These are phyloP conservation scores for Alternaria brassicicola DNA, from an alignment of 2,329 filamentous ascomycete genomes.

Conservation along the genomic window DNA sequence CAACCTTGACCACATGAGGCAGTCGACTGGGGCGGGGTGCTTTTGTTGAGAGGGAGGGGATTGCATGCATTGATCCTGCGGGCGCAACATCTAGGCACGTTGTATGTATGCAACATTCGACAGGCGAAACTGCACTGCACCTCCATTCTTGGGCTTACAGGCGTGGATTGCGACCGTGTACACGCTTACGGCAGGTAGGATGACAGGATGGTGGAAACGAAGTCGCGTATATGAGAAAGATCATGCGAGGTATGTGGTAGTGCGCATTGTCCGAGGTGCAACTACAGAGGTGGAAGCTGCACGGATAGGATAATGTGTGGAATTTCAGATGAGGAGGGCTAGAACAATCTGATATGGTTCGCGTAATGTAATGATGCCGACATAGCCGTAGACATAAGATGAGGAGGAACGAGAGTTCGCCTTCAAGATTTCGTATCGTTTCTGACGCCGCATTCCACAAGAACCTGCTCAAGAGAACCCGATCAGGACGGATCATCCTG, in stretches of 20 bases:
- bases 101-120: conserved; percentile 10
- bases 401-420: neutral
- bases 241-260: neutral
- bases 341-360: conserved; percentile 5
- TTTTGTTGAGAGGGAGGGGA: conserved; percentile 28
- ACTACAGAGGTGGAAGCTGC: neutral
- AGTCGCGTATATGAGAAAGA: neutral
- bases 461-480: neutral
- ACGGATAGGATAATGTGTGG: neutral
- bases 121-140: conserved; percentile 3
- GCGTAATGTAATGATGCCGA: conserved; percentile 9
- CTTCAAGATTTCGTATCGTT: neutral
- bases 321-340: conserved; percentile 5
- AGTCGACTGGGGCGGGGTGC: conserved; percentile 15
- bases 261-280: neutral
- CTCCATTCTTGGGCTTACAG: neutral
- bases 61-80: conserved; percentile 24
- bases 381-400: conserved; percentile 7
- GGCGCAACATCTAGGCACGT: conserved; percentile 28
- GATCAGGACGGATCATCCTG: neutral
- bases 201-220: neutral
- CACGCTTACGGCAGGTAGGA: conserved; percentile 2
- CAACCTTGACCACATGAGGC: neutral
- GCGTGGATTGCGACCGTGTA: neutral
- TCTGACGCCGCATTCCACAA: neutral